Evolutionary conservation across 2,329 filamentous ascomycete genomes (phyloP).

Genomic region (Cryphonectria parasitica): DNA sequence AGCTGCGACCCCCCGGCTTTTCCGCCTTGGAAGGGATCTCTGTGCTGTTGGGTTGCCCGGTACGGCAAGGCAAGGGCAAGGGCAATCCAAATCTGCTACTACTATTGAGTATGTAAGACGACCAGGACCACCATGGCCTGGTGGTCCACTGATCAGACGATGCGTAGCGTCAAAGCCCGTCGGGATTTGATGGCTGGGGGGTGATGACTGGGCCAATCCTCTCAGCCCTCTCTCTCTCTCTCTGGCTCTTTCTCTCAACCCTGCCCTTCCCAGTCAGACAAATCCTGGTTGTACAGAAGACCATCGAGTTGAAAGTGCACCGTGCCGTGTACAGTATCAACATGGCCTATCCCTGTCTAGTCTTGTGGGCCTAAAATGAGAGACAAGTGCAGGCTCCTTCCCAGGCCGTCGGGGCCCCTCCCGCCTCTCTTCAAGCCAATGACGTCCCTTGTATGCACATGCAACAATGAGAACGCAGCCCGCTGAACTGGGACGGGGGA

Average conservation of each 20-base stretch:
- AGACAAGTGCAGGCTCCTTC: neutral
- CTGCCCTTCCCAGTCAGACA: neutral
- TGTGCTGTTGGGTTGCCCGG: neutral
- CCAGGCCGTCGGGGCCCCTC: slow-evolving; percentile 5
- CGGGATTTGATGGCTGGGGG: neutral
- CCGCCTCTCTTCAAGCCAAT: slow-evolving; percentile 11
- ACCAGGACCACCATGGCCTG: neutral
- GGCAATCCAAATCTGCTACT: neutral
- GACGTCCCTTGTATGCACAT: neutral
- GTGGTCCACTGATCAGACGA: neutral
- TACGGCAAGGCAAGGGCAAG: neutral
- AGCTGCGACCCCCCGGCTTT: neutral
- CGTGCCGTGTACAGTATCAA: neutral
- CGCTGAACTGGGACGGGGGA: slow-evolving; percentile 8
- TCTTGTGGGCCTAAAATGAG: neutral
- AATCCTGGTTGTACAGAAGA: neutral
- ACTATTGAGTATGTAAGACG: neutral
- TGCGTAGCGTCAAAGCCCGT: slow-evolving; percentile 1
- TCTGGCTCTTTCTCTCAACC: no score
- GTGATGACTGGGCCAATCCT: neutral
- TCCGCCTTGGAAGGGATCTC: neutral
- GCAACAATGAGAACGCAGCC: slow-evolving; percentile 3
- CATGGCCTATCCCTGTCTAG: neutral
- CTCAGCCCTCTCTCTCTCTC: no score
- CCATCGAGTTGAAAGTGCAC: slow-evolving; percentile 7